Conservation (phyloP, 2,329 filamentous ascomycete genomes). For the Ophiocordyceps camponoti-saundersi region DNA sequence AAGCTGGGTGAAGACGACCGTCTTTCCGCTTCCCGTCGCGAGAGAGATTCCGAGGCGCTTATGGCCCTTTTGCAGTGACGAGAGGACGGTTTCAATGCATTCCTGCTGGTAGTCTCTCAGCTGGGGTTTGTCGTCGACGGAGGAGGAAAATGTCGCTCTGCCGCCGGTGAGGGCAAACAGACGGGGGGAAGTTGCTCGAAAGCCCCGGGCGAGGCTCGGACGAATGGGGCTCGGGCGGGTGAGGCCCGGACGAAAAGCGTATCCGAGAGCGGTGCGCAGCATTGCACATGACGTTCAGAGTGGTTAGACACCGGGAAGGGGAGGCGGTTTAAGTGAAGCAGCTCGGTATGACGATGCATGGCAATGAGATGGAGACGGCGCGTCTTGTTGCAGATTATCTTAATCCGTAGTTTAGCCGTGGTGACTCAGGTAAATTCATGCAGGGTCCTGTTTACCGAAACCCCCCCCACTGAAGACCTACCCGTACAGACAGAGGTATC, state of each 20-base stretch:
- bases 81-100: constrained; percentile 68
- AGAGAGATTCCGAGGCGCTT: constrained; percentile 71
- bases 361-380: no score
- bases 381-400: neutral
- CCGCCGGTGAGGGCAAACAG: constrained; percentile 5
- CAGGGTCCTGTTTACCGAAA: no score
- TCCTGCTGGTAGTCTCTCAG: constrained; percentile 81
- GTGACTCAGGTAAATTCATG: neutral
- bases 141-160: constrained; percentile 6
- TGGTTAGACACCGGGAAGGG: neutral
- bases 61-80: constrained; percentile 51
- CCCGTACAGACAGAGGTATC: no score
- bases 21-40: constrained; percentile 81
- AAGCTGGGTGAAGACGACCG: constrained; percentile 93
- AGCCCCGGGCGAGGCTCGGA: constrained; percentile 4
- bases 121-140: constrained; percentile 23
- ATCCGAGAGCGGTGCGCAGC: constrained; percentile 14
- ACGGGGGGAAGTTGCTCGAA: constrained; percentile 1
- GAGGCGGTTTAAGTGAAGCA: neutral
- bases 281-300: constrained; percentile 16
- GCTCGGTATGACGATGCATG: neutral
- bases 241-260: constrained; percentile 7
- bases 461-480: no score
- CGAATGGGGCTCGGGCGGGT: no score
- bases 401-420: neutral